phyloP scores from a whole-genome alignment of 192 early-diverging fungal species.

The Podila epicladia region DNA sequence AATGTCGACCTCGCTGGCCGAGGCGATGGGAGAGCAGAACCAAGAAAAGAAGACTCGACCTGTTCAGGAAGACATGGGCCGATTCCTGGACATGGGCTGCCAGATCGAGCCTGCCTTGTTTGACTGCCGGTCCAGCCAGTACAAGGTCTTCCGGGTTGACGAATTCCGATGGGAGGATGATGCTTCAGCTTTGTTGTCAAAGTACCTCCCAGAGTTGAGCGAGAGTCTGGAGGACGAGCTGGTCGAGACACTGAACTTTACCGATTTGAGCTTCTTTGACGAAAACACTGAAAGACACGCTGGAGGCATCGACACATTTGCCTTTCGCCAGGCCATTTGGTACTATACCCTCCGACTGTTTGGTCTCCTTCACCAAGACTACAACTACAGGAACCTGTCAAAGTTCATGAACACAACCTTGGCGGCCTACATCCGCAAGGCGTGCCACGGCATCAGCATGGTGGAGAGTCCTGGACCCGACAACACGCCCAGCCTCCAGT shows the following conservation, averaged over 20 bases:
- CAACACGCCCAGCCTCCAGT: neutral
- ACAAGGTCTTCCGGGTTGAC: conserved; percentile 54
- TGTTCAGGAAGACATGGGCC: conserved; percentile 59
- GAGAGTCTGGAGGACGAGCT: conserved; percentile 63
- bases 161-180: conserved; percentile 71
- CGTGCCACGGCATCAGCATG: conserved; percentile 51
- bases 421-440: conserved; percentile 57
- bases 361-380: conserved; percentile 65
- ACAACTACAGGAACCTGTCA: conserved; percentile 57
- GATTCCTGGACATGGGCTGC: conserved; percentile 50
- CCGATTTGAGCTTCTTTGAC: conserved; percentile 61
- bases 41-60: conserved; percentile 28
- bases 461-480: conserved; percentile 1
- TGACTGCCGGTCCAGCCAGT: conserved; percentile 39
- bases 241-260: conserved; percentile 60
- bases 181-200: conserved; percentile 56
- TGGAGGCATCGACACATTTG: conserved; percentile 63
- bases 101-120: conserved; percentile 49
- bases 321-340: conserved; percentile 66
- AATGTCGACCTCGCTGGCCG: conserved; percentile 22
- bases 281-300: conserved; percentile 53
- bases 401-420: conserved; percentile 56
- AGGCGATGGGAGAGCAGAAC: conserved; percentile 13
- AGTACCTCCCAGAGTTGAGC: conserved; percentile 60
- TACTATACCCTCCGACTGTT: conserved; percentile 62